A percentile compares a stretch with the other conserved stretches of the same genome.
phyloP scores from a whole-genome alignment of 768 basidiomycete genomes.

The Dentipellis fragilis region DNA sequence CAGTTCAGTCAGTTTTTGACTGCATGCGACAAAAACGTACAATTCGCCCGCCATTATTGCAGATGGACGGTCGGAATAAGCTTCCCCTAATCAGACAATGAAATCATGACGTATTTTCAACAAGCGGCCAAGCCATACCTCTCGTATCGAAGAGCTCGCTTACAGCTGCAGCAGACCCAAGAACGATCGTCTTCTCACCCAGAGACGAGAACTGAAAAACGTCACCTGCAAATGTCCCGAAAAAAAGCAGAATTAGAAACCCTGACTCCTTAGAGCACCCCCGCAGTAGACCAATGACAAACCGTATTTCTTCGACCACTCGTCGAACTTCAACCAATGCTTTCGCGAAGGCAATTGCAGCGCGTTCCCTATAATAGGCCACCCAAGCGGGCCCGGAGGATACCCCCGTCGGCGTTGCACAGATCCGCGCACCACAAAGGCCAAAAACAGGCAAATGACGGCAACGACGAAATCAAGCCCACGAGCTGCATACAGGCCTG shows the following conservation, averaged over 20 bases:
- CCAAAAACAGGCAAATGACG: too few species aligned
- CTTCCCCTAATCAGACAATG: constrained; percentile 13
- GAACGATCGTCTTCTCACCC: neutral
- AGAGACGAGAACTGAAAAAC: constrained; percentile 1
- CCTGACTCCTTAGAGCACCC: neutral
- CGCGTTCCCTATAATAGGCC: neutral
- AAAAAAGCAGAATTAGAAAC: neutral
- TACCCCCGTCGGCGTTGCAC: neutral
- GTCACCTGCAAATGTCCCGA: neutral
- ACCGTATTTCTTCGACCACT: neutral
- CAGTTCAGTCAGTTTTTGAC: too few species aligned
- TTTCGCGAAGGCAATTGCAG: neutral
- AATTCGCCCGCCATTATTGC: constrained; percentile 25
- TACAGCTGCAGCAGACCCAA: neutral
- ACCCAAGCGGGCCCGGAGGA: neutral
- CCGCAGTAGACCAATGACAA: neutral
- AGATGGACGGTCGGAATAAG: constrained; percentile 23
- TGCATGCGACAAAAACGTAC: constrained; percentile 10
- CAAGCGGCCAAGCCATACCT: neutral
- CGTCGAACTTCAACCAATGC: neutral
- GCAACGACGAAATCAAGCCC: too few species aligned
- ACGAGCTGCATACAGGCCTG: too few species aligned
- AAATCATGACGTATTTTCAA: neutral
- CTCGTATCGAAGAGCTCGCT: neutral
- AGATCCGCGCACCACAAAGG: too few species aligned